Percentiles rank a stretch among this genome's conserved stretches.
phyloP scores from a whole-genome alignment of 2,329 filamentous ascomycete species.

The Venturia nashicola region DNA sequence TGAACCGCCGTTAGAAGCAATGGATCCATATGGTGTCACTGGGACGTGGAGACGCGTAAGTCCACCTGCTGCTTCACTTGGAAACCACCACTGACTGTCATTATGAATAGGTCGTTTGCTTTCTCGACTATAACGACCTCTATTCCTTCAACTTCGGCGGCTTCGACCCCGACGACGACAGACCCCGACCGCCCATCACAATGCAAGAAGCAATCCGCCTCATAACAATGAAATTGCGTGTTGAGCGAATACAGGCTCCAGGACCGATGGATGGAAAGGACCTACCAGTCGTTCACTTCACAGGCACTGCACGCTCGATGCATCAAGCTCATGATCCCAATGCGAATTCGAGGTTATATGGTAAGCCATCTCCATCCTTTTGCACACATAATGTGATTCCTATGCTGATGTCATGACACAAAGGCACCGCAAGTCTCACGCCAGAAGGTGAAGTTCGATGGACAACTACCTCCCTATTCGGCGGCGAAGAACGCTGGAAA shows the following conservation, averaged over 20 bases:
- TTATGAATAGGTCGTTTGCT: conserved; percentile 29
- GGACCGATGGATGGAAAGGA: conserved; percentile 44
- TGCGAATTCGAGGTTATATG: conserved; percentile 5
- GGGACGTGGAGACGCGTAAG: conserved; percentile 59
- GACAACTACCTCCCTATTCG: conserved; percentile 55
- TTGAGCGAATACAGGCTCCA: conserved; percentile 47
- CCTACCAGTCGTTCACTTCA: conserved; percentile 56
- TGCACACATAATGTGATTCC: conserved; percentile 14
- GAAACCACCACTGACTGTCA: neutral
- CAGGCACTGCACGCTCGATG: conserved; percentile 47
- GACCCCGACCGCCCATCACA: conserved; percentile 39
- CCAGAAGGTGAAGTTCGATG: conserved; percentile 60
- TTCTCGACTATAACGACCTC: conserved; percentile 57
- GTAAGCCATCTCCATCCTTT: conserved; percentile 4
- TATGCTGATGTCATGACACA: neutral
- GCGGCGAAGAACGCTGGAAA: conserved; percentile 58
- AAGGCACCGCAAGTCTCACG: conserved; percentile 52
- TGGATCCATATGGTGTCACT: conserved; percentile 59
- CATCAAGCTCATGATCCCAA: conserved; percentile 54
- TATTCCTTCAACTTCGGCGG: conserved; percentile 58
- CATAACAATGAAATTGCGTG: conserved; percentile 54
- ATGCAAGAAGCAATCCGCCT: conserved; percentile 57
- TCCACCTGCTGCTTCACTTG: neutral
- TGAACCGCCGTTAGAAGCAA: conserved; percentile 35
- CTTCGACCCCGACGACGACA: conserved; percentile 22